These are phyloP conservation scores for Curvularia sp. DNA, from an alignment of 2,329 filamentous ascomycete genomes.

Conservation along the genomic window DNA sequence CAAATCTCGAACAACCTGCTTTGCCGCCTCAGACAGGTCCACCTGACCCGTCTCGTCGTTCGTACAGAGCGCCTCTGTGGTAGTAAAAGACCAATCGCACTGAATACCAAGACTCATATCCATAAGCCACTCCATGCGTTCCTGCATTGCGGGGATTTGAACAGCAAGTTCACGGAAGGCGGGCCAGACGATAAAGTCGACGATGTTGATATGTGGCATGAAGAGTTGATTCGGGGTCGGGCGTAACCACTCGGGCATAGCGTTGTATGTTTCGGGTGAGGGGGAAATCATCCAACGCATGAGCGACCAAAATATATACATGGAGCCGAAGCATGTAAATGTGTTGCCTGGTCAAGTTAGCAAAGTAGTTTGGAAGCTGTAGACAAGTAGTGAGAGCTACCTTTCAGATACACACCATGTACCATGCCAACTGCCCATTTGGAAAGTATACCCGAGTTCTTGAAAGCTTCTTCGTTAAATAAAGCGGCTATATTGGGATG, in stretches of 20 bases:
- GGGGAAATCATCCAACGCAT: constrained; percentile 40
- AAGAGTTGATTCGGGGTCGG: constrained; percentile 39
- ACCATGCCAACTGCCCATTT: constrained; percentile 35
- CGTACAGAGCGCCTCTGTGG: constrained; percentile 18
- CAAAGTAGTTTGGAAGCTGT: neutral
- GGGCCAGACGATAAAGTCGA: constrained; percentile 36
- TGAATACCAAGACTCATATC: constrained; percentile 28
- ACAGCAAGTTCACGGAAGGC: constrained; percentile 36
- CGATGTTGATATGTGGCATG: constrained; percentile 35
- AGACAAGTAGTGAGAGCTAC: constrained; percentile 7
- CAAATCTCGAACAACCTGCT: constrained; percentile 22
- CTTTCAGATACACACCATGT: constrained; percentile 29
- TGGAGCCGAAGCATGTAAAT: constrained; percentile 36
- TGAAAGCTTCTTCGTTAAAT: constrained; percentile 29
- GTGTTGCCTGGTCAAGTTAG: constrained; percentile 25
- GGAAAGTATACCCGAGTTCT: constrained; percentile 28
- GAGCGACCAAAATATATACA: constrained; percentile 35
- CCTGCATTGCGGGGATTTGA: constrained; percentile 36
- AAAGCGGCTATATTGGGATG: constrained; percentile 36
- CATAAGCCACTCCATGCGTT: constrained; percentile 36
- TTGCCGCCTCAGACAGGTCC: constrained; percentile 28
- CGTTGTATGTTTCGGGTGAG: constrained; percentile 32
- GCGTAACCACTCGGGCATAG: constrained; percentile 35
- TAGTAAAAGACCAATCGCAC: constrained; percentile 30
- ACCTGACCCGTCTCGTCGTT: constrained; percentile 23